phyloP scores from a whole-genome alignment of 2,329 filamentous ascomycete species.

The Paracamarosporium sp. region DNA sequence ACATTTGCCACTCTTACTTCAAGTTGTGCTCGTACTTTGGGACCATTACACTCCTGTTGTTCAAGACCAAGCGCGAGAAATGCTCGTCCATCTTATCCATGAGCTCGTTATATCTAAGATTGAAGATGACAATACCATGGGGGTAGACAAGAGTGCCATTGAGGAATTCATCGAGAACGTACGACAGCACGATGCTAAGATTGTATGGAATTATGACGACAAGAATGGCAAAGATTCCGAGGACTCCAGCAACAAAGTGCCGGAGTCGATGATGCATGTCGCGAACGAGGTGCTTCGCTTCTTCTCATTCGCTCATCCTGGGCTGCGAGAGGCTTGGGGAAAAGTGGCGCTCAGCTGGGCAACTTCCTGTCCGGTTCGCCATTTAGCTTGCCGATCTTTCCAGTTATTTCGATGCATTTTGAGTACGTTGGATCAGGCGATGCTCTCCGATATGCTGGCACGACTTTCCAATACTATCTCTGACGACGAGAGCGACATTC shows the following conservation, averaged over 20 bases:
- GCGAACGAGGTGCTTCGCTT: slow-evolving; percentile 82
- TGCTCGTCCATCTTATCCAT: slow-evolving; percentile 97
- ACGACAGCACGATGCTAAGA: slow-evolving; percentile 79
- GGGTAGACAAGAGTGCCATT: slow-evolving; percentile 74
- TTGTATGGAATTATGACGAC: slow-evolving; percentile 95
- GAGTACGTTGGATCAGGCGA: slow-evolving; percentile 86
- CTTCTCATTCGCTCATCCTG: slow-evolving; percentile 83
- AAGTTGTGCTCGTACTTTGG: slow-evolving; percentile 93
- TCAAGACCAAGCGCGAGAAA: slow-evolving; percentile 94
- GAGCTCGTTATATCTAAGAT: slow-evolving; percentile 84
- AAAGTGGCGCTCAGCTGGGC: slow-evolving; percentile 92
- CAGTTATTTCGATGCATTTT: slow-evolving; percentile 96
- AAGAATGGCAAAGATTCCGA: slow-evolving; percentile 75
- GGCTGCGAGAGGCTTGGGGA: slow-evolving; percentile 90
- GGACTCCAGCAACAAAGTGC: slow-evolving; percentile 80
- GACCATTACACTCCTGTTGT: slow-evolving; percentile 96
- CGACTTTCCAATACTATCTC: slow-evolving; percentile 96
- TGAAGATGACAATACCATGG: slow-evolving; percentile 68
- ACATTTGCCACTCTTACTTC: slow-evolving; percentile 83
- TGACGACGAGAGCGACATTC: slow-evolving; percentile 89
- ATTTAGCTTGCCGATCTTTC: slow-evolving; percentile 95
- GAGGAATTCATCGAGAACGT: slow-evolving; percentile 89
- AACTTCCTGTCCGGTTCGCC: slow-evolving; percentile 92
- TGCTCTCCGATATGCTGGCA: slow-evolving; percentile 97
- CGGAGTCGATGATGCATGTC: slow-evolving; percentile 84